Evolutionary conservation across 768 basidiomycete genomes (phyloP).

Genomic region (Omphalotus guepiniiformis): DNA sequence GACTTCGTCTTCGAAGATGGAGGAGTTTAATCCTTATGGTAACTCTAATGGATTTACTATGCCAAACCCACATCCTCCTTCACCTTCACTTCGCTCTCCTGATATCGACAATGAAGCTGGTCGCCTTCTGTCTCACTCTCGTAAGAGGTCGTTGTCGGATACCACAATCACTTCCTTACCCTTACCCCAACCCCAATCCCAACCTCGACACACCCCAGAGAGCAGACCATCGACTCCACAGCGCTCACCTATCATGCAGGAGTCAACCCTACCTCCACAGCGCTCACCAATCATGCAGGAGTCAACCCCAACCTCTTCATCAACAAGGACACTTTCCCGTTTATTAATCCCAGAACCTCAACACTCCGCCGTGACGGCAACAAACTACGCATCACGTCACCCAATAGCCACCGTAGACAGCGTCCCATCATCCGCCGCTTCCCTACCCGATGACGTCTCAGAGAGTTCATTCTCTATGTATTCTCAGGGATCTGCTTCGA

Average conservation of each 20-base stretch:
- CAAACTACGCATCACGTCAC: background rate
- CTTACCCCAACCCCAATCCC: too few species aligned
- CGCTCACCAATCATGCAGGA: background rate
- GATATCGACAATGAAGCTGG: too few species aligned
- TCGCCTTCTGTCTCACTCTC: too few species aligned
- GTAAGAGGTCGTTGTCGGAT: too few species aligned
- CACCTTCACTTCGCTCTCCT: too few species aligned
- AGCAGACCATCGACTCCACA: too few species aligned
- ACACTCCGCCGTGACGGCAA: background rate
- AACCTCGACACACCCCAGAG: too few species aligned
- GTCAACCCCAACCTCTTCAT: background rate
- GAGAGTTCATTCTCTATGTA: background rate
- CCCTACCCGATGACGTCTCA: background rate
- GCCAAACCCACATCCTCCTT: too few species aligned
- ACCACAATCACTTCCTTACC: too few species aligned
- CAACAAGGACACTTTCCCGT: background rate
- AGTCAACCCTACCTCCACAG: background rate
- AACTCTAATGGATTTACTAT: too few species aligned
- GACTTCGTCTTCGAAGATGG: too few species aligned
- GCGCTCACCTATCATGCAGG: background rate
- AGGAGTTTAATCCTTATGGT: too few species aligned
- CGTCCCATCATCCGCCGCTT: background rate
- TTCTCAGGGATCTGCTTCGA: conserved; percentile 4
- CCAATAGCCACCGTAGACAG: background rate
- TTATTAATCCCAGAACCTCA: background rate